A percentile compares a stretch with the other conserved stretches of the same genome.
Conservation (phyloP, 306 rosid genomes). For the Malus domestica region ASM211411v1 NC_041801.1:9432001-9432500, state of each 20-base stretch:
- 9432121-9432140: too few relatives aligned
- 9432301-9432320: constrained; percentile 6
- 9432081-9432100: too few relatives aligned
- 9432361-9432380: not conserved
- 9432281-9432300: not conserved
- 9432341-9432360: constrained; percentile 5
- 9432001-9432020: too few relatives aligned
- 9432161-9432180: too few relatives aligned
- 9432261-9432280: not conserved
- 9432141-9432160: too few relatives aligned
- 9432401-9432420: not conserved
- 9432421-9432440: not conserved
- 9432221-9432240: too few relatives aligned
- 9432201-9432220: too few relatives aligned
- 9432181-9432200: too few relatives aligned
- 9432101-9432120: too few relatives aligned
- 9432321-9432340: constrained; percentile 15
- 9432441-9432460: constrained; percentile 12
- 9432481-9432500: constrained; percentile 19
- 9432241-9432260: not conserved
- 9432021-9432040: too few relatives aligned
- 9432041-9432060: too few relatives aligned
- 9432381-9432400: not conserved
- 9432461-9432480: constrained; percentile 9
- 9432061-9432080: too few relatives aligned